Base-by-base conservation (phyloP, 805 yeast species). In the Geotrichum ghanense region DNA sequence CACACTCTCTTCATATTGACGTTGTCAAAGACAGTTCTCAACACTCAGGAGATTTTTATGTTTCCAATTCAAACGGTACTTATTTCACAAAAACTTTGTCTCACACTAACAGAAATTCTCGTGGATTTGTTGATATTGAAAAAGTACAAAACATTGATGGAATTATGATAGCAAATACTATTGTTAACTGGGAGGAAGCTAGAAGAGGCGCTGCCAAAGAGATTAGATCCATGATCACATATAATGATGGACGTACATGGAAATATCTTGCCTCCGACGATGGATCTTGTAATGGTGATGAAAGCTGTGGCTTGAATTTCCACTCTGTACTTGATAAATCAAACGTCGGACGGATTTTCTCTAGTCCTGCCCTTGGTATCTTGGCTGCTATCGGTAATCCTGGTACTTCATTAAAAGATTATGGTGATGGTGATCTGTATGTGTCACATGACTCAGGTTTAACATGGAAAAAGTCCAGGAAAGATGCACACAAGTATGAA, bases 371-470 rank as follows among this genome's bases (percentile, higher is more conserved):
- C 24, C 74, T 76, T 2, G 77, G 76, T 42, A 51, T 73, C 22
- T 44, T 72, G 10, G 54, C 72, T 7, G 76, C 71, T 48, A 62
- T 69, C 39, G 76, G 75, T 48, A 62, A 66, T 44, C 57, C 62
- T 4, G 71, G 71, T 4, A 37, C 49, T 5, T 45, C 49, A 10
- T 51, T 64, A 25, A 27, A 39, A 9, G 44, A 41, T 24, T 60
- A 58, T 42, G 62, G 54, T 2, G 55, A 62, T 14, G 58, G 69
- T 40, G 65, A 65, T 44, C 78, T 92, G 1, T 87, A 69, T 58
- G 58, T 84, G 4, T 82, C 95, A 0, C 66, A 81, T 48, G 87
- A 86, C 64, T 88, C 85, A 21, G 95, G 95, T 22, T 56, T 69
- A n/a, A 66, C 81, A 0, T 86, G 95, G 95, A 62, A 64, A 22